Conservation (phyloP, 441 rosid species). For the Adansonia rubrostipa region DNA sequence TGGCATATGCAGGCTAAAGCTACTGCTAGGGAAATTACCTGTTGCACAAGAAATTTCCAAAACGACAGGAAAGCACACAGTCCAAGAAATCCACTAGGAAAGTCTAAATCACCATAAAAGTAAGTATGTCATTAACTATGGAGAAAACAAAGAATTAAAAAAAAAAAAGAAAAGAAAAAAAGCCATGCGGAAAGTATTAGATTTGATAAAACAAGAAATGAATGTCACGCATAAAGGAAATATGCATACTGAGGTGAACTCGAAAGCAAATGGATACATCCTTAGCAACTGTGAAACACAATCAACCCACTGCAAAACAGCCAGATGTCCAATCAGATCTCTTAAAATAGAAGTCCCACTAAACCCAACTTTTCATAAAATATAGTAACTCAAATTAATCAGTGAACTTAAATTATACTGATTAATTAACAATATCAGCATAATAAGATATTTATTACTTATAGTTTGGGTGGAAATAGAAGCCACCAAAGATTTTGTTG, state of each 20-base stretch:
- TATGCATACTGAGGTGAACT: constrained; percentile 86
- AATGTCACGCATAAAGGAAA: not conserved
- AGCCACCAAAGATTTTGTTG: not conserved
- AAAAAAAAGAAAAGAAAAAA: not conserved
- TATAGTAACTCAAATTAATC: not conserved
- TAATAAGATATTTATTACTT: not conserved
- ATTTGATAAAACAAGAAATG: constrained; percentile 2
- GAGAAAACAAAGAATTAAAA: constrained; percentile 11
- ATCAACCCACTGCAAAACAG: constrained; percentile 95
- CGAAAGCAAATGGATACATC: constrained; percentile 97
- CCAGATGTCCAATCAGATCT: constrained; percentile 21
- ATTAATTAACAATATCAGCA: not conserved
- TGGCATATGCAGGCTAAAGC: constrained; percentile 10
- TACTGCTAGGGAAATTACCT: constrained; percentile 51
- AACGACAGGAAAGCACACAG: constrained; percentile 86
- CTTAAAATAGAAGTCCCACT: not conserved
- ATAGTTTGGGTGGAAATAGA: not conserved
- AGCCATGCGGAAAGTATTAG: not conserved
- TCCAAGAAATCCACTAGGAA: constrained; percentile 94
- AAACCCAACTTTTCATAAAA: not conserved
- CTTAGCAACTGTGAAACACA: constrained; percentile 90
- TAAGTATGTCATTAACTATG: constrained; percentile 22
- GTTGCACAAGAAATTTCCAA: constrained; percentile 95
- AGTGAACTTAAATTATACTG: not conserved
- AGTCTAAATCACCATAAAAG: constrained; percentile 56